These are phyloP conservation scores for Clitopilus hobsonii DNA, from an alignment of 768 basidiomycete species.

Conservation along the genomic window DNA sequence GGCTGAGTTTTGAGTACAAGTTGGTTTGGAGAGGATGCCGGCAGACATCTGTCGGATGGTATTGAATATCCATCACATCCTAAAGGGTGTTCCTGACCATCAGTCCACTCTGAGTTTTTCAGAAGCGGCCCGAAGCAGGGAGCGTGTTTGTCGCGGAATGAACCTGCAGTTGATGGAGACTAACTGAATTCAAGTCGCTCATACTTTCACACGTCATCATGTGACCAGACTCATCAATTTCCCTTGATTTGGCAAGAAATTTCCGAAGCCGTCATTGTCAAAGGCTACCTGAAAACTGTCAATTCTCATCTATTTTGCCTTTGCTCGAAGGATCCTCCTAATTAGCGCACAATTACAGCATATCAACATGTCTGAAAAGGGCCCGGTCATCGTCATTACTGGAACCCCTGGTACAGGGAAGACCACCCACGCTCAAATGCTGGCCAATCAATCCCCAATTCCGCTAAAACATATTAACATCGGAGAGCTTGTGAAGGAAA, in stretches of 20 bases:
- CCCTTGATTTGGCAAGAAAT: neutral
- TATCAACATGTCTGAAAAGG: slow-evolving; percentile 11
- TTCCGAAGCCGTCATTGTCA: neutral
- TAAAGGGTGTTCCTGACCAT: neutral
- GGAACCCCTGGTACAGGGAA: slow-evolving; percentile 97
- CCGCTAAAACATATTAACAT: slow-evolving; percentile 83
- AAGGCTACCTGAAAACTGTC: neutral
- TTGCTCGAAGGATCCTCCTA: no score
- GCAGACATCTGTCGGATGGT: neutral
- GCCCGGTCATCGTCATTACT: slow-evolving; percentile 77
- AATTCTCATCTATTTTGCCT: no score
- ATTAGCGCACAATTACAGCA: no score
- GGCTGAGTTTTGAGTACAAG: neutral
- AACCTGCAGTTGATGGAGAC: neutral
- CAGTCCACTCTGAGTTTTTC: neutral
- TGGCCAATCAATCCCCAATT: slow-evolving; percentile 65
- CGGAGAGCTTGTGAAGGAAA: slow-evolving; percentile 84
- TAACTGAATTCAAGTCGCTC: neutral
- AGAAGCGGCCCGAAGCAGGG: neutral
- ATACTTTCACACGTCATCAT: neutral
- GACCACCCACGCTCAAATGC: slow-evolving; percentile 86
- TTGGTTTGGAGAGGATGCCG: neutral
- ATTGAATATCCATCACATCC: neutral
- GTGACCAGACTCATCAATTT: neutral
- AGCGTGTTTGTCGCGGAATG: neutral